Evolutionary conservation across 1,284 basidiomycete species (phyloP).

Genomic region (Melampsora larici-populina): DNA sequence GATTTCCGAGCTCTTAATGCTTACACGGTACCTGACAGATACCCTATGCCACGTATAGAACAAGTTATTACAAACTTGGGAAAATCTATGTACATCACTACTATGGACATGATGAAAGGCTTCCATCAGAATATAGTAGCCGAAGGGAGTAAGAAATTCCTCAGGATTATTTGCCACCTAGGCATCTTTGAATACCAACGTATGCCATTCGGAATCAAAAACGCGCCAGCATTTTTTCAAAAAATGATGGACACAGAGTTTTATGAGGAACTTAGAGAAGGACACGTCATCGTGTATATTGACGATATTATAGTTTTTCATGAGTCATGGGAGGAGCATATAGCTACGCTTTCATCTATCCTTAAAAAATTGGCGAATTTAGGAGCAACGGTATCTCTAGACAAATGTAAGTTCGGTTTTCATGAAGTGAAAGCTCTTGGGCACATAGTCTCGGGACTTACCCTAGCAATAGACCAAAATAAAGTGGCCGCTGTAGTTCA

Average conservation of each 20-base stretch:
- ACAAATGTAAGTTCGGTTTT: conserved; percentile 18
- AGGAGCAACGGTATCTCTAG: conserved; percentile 10
- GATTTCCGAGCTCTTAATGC: conserved; percentile 20
- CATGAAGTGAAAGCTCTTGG: conserved; percentile 17
- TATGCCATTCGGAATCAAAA: conserved; percentile 17
- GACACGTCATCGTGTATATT: no score
- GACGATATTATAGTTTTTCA: conserved; percentile 23
- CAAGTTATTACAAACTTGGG: no score
- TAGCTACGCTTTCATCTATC: background rate
- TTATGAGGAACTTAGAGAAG: no score
- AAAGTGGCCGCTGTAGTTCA: background rate
- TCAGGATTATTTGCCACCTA: background rate
- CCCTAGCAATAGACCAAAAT: conserved; percentile 5
- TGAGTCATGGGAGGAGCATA: background rate
- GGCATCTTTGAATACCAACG: no score
- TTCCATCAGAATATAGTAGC: conserved; percentile 9
- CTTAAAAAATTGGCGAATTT: conserved; percentile 5
- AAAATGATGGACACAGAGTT: no score
- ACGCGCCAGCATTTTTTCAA: conserved; percentile 25
- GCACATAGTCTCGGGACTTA: no score
- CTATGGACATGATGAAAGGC: conserved; percentile 11
- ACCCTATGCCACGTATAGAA: background rate
- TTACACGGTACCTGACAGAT: background rate
- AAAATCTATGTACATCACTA: background rate
- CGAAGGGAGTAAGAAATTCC: background rate